These are phyloP conservation scores for Monosporascus sp. DNA, from an alignment of 2,329 filamentous ascomycete species.

Conservation along the genomic window DNA sequence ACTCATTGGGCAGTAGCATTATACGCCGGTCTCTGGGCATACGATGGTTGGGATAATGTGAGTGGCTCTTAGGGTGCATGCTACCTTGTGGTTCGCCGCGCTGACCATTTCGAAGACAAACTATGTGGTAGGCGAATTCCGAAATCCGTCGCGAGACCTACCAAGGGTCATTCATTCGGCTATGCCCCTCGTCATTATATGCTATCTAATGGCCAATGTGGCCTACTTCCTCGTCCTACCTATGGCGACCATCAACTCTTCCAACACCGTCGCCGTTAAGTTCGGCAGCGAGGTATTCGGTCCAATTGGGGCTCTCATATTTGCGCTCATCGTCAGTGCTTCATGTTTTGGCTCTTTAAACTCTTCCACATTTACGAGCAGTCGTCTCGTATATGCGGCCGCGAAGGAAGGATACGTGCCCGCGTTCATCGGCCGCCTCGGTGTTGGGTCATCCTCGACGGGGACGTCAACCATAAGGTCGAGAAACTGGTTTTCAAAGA, in stretches of 20 bases:
- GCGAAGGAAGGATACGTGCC: conserved; percentile 95
- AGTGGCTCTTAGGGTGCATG: conserved; percentile 29
- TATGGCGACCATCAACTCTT: conserved; percentile 69
- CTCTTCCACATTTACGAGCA: conserved; percentile 88
- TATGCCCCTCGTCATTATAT: conserved; percentile 87
- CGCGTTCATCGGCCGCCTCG: conserved; percentile 74
- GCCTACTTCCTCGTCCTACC: conserved; percentile 94
- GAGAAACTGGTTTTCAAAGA: conserved; percentile 52
- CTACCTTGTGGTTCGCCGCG: conserved; percentile 6
- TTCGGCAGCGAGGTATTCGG: conserved; percentile 92
- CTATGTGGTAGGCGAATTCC: conserved; percentile 96
- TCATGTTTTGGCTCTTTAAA: conserved; percentile 95
- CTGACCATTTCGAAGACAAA: conserved; percentile 62
- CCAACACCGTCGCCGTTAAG: conserved; percentile 92
- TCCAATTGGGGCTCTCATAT: conserved; percentile 69
- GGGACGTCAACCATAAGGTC: conserved; percentile 41
- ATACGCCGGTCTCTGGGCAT: conserved; percentile 95
- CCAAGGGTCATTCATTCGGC: conserved; percentile 94
- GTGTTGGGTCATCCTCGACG: conserved; percentile 47
- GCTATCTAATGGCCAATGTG: conserved; percentile 85
- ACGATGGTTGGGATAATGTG: conserved; percentile 98
- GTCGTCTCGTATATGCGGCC: conserved; percentile 86
- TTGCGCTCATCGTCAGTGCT: conserved; percentile 83
- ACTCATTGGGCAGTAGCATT: conserved; percentile 90
- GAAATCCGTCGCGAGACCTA: conserved; percentile 82